Base-by-base conservation (phyloP, 305 asterid species). In the Fraxinus angustifolia region DNA sequence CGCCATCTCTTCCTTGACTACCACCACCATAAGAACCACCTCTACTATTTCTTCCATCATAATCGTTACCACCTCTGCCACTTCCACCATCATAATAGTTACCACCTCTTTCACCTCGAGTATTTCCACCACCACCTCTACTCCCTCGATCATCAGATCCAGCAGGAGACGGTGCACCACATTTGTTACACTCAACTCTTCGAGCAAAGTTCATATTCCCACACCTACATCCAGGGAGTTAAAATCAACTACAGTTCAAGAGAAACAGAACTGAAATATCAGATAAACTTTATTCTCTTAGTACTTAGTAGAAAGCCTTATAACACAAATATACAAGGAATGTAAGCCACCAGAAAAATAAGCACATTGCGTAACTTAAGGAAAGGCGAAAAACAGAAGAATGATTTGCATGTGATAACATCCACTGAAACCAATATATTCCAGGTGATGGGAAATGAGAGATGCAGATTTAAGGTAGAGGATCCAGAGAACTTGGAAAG, bases 131-230 rank as follows among this genome's bases (percentile, higher is more conserved):
- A 68, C 93, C 90, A 81, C 91, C 91, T 86, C 97, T 89, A 80
- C 92, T 90, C 56, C 98, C 95, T 78, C 94, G 96, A 82, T 91
- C 96, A 72, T 88, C 95, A 82, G 91, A 76, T 70, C 98, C 97
- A 86, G 92, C 89, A 81, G 98, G 97, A 82, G 98, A 90, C 19
- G 92, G 93, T 31, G 94, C 86, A 85, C 99, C 99, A 86, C 99
- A 94, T 88, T 91, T 94, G 94, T 96, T 92, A 87, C 99, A 96
- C 81, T 96, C 97, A 56, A 90, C 91, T 90, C 99, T 90, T 88
- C 98, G 92, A 79, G 99, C 98, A 90, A 94, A 96, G 91, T 96
- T 96, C 96, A 91, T 35, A 89, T 96, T 96, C 84, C 99, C 98
- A 85, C 99, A 96, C 83, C 99, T 96, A 88, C 96, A 96, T 78